Evolutionary conservation across 2,329 filamentous ascomycete genomes (phyloP).

Genomic region (Fusarium nygamai): DNA sequence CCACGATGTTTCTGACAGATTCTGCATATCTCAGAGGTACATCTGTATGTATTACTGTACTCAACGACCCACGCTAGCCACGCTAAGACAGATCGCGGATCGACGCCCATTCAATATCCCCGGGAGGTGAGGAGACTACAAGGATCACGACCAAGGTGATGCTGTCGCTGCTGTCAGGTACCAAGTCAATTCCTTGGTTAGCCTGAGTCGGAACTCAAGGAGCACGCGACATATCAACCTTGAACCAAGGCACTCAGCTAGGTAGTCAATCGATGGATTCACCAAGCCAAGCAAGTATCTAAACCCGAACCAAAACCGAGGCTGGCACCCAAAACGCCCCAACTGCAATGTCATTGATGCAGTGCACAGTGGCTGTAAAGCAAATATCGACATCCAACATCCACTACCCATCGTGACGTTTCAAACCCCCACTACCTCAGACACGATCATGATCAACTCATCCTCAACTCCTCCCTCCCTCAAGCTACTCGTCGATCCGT

Average conservation of each 20-base stretch:
- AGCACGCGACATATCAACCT: slow-evolving; percentile 8
- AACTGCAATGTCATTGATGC: not conserved
- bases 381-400: slow-evolving; percentile 33
- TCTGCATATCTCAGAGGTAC: slow-evolving; percentile 1
- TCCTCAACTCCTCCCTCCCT: not conserved
- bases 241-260: slow-evolving; percentile 1
- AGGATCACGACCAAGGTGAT: slow-evolving; percentile 13
- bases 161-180: slow-evolving; percentile 4
- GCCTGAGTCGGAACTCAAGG: not conserved
- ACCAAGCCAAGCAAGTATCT: not conserved
- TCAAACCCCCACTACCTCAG: slow-evolving; percentile 9
- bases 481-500: slow-evolving; percentile 61
- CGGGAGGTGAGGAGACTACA: slow-evolving; percentile 1
- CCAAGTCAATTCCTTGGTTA: slow-evolving; percentile 15
- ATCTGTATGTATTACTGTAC: not conserved
- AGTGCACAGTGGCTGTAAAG: slow-evolving; percentile 17
- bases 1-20: slow-evolving; percentile 16
- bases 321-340: slow-evolving; percentile 33
- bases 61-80: not conserved
- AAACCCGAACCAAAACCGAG: slow-evolving; percentile 19
- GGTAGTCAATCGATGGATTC: not conserved
- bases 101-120: not conserved
- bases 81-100: slow-evolving; percentile 14
- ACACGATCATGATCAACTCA: not conserved
- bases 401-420: slow-evolving; percentile 22